phyloP scores from a whole-genome alignment of 495 filamentous ascomycete genomes.

The Aspergillus ostianus region DNA sequence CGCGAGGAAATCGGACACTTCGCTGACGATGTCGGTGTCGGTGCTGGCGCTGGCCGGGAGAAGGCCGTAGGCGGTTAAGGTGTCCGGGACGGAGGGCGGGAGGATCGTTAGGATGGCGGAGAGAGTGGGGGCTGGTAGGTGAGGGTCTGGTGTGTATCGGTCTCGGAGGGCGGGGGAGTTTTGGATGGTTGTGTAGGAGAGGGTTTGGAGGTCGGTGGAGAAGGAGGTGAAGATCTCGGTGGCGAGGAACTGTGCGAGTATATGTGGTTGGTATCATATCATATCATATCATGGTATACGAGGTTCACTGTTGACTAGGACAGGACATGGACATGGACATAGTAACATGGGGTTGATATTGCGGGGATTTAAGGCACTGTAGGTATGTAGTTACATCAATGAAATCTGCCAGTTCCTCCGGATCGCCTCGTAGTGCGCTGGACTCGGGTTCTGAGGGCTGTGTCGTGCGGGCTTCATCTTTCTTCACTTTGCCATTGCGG shows the following conservation, averaged over 20 bases:
- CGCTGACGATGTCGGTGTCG: conserved; percentile 19
- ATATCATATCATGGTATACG: no score
- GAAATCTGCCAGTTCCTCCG: conserved; percentile 73
- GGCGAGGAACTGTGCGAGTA: conserved; percentile 61
- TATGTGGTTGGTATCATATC: background rate
- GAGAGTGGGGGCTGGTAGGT: conserved; percentile 40
- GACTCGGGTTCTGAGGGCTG: background rate
- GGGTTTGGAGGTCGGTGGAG: conserved; percentile 55
- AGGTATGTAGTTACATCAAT: conserved; percentile 49
- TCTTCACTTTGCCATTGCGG: conserved; percentile 18
- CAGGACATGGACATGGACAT: no score
- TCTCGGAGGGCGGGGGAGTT: conserved; percentile 45
- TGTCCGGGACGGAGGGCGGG: conserved; percentile 53
- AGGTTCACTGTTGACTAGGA: no score
- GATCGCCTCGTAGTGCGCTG: conserved; percentile 35
- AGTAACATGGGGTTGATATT: background rate
- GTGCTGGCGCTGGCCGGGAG: conserved; percentile 31
- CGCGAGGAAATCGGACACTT: conserved; percentile 55
- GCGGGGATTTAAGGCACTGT: background rate
- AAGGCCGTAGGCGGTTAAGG: conserved; percentile 61
- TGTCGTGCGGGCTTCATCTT: conserved; percentile 7
- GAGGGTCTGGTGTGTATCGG: conserved; percentile 45
- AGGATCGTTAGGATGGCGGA: conserved; percentile 44
- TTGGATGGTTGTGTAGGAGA: conserved; percentile 57
- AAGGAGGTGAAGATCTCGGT: conserved; percentile 64